Evolutionary conservation across 2,329 filamentous ascomycete species (phyloP).

Genomic region (Trichophyton equinum): DNA sequence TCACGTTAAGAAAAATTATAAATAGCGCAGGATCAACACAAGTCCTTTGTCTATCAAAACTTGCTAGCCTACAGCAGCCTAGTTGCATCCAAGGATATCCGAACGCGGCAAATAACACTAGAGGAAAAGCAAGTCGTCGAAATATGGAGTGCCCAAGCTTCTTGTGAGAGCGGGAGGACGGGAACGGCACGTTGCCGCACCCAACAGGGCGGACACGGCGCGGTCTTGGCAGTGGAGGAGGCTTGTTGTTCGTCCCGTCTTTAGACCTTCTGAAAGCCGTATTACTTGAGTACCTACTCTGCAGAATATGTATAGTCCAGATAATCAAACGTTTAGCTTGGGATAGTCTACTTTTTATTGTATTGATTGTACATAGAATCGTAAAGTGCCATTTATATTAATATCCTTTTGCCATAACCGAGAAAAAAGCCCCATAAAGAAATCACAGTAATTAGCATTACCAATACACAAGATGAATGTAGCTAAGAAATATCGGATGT

Average conservation of each 20-base stretch:
- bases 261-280: not conserved
- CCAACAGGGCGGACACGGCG: not conserved
- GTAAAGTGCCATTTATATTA: not conserved
- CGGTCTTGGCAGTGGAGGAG: not conserved
- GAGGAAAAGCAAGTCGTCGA: not conserved
- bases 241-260: not conserved
- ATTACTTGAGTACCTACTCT: not conserved
- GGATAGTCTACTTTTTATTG: not conserved
- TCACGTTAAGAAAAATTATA: not conserved
- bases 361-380: not conserved
- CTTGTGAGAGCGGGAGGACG: not conserved
- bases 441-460: not conserved
- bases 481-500: not conserved
- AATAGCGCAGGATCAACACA: not conserved
- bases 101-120: not conserved
- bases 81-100: not conserved
- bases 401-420: not conserved
- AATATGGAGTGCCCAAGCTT: not conserved
- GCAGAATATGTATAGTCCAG: not conserved
- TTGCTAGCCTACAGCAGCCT: not conserved
- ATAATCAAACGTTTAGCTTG: not conserved
- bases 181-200: conserved; percentile 4
- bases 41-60: not conserved
- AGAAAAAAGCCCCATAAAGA: not conserved
- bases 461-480: not conserved